Evolutionary conservation across 108 stramenopile genomes (phyloP).

Genomic region (Cyclotella sp.): DNA sequence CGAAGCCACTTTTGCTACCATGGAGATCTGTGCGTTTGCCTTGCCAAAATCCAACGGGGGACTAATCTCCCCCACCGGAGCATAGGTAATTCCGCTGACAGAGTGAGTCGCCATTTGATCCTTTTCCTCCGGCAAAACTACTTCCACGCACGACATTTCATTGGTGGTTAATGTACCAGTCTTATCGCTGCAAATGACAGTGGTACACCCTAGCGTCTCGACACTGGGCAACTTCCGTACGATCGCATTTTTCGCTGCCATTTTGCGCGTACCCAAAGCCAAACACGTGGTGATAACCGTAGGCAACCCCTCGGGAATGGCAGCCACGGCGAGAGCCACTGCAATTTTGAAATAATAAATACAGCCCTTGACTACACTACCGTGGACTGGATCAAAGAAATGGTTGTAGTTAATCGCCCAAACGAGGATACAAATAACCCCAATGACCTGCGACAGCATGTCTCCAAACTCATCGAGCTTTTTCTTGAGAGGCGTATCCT

Average conservation of each 20-base stretch:
- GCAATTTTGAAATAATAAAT: constrained; percentile 87
- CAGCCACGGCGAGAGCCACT: constrained; percentile 88
- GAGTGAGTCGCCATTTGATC: constrained; percentile 35
- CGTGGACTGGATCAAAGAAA: constrained; percentile 70
- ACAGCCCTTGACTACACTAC: constrained; percentile 57
- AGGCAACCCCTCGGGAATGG: constrained; percentile 89
- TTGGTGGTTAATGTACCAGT: constrained; percentile 92
- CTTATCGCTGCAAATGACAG: constrained; percentile 87
- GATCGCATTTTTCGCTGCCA: constrained; percentile 65
- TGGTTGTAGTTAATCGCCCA: constrained; percentile 74
- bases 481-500: constrained; percentile 83
- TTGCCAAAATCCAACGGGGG: constrained; percentile 26
- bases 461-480: constrained; percentile 88
- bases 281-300: constrained; percentile 85
- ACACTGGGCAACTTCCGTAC: constrained; percentile 74
- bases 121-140: constrained; percentile 24
- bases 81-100: constrained; percentile 54
- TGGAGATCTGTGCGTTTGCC: constrained; percentile 13
- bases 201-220: constrained; percentile 89
- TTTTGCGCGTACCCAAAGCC: constrained; percentile 75
- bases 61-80: constrained; percentile 46
- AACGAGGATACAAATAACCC: constrained; percentile 77
- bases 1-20: constrained; percentile 42
- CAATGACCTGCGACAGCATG: constrained; percentile 77
- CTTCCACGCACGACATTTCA: constrained; percentile 76